Base-by-base conservation (phyloP, 2,329 filamentous ascomycete species). In the Purpureocillium lavendulum region DNA sequence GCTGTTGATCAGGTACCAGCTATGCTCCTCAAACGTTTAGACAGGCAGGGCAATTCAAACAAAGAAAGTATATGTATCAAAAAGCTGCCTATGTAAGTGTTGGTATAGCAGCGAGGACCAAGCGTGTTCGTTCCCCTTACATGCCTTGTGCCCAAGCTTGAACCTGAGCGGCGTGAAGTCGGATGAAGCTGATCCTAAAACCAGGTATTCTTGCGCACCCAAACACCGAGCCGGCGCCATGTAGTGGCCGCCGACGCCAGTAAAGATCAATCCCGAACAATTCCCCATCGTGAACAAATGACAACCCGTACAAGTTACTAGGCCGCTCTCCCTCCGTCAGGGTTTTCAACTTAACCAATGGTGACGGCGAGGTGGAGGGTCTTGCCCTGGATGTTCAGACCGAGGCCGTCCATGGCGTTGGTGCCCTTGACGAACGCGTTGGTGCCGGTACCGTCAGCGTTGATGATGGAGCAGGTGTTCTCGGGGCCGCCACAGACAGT, bases 351-450 rank as follows among this genome's bases (percentile, higher is more conserved):
- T n/a, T n/a, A n/a, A n/a, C n/a, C n/a, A n/a, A n/a, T 28, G n/a
- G 12, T 8, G 26, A 29, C 7, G 12, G 26, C 7, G 12, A 29
- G 26, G 26, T 12, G n/a, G 15, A 5, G 11, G 6, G 14, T 7
- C 16, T 10, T 15, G 8, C 51, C 39, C 42, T 50, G 45, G 38
- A 64, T 36, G 57, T 68, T 69, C 47, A 65, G 58, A 33, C 65
- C 65, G 13, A 64, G 33, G 33, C 66, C 66, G 38, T 68, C 65
- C 1, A 40, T 21, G 24, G 42, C 58, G 49, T 65, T 56, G 46
- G 56, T 65, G 38, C 61, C 60, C 14, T 36, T 45, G 36, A 58
- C 46, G 56, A 63, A 69, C 35, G 65, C 60, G 47, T 65, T 66
- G 35, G 32, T 40, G 39, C 64, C 62, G 16, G 39, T 44, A 30